Conservation (phyloP, 2,329 filamentous ascomycete species). For the Fusarium sp. region DNA sequence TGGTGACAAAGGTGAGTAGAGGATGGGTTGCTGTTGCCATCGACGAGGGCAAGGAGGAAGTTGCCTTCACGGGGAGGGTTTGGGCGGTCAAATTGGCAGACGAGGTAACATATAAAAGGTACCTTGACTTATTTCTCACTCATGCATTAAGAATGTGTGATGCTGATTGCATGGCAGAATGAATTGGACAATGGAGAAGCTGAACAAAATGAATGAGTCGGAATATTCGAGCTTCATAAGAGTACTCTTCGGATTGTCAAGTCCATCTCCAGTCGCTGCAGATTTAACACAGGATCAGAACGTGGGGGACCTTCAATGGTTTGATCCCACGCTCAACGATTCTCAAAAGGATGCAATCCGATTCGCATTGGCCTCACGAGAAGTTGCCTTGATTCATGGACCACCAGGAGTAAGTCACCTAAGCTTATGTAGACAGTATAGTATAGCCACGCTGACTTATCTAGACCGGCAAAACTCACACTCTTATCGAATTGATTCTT, state of each 20-base stretch:
- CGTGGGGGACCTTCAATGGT: constrained; percentile 64
- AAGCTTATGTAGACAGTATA: not conserved
- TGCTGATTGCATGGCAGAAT: constrained; percentile 57
- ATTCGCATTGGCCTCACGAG: constrained; percentile 85
- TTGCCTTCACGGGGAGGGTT: constrained; percentile 59
- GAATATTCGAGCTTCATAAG: constrained; percentile 70
- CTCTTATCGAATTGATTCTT: constrained; percentile 93
- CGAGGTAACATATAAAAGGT: constrained; percentile 73
- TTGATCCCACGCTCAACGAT: constrained; percentile 71
- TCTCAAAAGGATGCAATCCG: constrained; percentile 75
- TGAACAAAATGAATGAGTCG: constrained; percentile 67
- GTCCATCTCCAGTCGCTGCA: constrained; percentile 59
- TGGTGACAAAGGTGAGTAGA: constrained; percentile 73
- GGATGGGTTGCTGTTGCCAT: constrained; percentile 73
- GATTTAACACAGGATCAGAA: constrained; percentile 57
- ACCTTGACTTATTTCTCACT: constrained; percentile 17
- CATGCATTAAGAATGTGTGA: not conserved
- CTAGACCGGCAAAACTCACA: constrained; percentile 94
- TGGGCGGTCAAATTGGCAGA: constrained; percentile 76
- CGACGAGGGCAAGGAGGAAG: constrained; percentile 70
- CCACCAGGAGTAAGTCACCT: constrained; percentile 77
- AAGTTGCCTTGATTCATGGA: constrained; percentile 91
- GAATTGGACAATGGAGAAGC: constrained; percentile 69
- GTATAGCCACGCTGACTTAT: constrained; percentile 6
- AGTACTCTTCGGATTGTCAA: constrained; percentile 70